Evolutionary conservation across 2,329 filamentous ascomycete species (phyloP).

Genomic region (Beauveria varroae): DNA sequence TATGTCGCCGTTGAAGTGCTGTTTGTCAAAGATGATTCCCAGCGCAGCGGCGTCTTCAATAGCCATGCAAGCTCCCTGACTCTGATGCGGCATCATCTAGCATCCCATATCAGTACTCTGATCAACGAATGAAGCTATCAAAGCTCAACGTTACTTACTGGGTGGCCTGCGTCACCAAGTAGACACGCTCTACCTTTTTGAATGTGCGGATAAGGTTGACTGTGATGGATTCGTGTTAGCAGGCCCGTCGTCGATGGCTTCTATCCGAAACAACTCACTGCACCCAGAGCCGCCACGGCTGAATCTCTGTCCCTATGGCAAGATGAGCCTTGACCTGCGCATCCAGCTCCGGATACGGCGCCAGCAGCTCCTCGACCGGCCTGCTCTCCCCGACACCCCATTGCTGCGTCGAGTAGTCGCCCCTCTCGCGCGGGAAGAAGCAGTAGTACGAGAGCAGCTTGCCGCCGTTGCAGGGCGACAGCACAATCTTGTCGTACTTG

Average conservation of each 20-base stretch:
- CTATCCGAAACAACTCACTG: constrained; percentile 30
- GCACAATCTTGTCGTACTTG: constrained; percentile 62
- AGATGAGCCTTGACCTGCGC: constrained; percentile 44
- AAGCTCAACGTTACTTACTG: constrained; percentile 29
- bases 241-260: too few relatives aligned
- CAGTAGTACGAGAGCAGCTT: constrained; percentile 62
- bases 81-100: constrained; percentile 63
- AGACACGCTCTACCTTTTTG: constrained; percentile 45
- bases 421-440: constrained; percentile 51
- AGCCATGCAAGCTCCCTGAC: constrained; percentile 62
- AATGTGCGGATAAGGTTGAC: constrained; percentile 50
- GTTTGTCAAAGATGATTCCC: constrained; percentile 50
- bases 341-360: constrained; percentile 49
- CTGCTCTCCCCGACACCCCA: constrained; percentile 47
- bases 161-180: constrained; percentile 60
- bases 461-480: constrained; percentile 61
- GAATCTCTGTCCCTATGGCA: constrained; percentile 49
- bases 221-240: constrained; percentile 3
- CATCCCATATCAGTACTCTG: neutral
- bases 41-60: constrained; percentile 59
- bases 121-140: too few relatives aligned
- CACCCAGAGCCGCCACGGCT: constrained; percentile 55
- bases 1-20: constrained; percentile 40
- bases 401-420: constrained; percentile 53
- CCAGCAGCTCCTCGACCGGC: constrained; percentile 49